phyloP scores from a whole-genome alignment of 2,329 filamentous ascomycete genomes.

The Dactylonectria estremocensis region DNA sequence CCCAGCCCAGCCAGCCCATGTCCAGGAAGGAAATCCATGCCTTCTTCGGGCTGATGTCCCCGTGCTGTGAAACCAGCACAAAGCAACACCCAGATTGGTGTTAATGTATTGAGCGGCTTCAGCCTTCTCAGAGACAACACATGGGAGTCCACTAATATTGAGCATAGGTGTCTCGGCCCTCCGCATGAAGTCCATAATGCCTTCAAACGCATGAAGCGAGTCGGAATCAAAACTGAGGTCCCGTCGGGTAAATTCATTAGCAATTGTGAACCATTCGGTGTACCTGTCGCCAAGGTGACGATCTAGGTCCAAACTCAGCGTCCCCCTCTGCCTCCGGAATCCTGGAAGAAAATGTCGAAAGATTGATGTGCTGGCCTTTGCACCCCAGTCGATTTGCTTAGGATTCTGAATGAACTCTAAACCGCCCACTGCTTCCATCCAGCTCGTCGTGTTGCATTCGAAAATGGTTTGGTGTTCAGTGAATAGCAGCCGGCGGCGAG shows the following conservation, averaged over 20 bases:
- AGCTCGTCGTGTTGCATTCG: neutral
- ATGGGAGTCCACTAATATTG: neutral
- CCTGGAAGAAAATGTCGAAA: neutral
- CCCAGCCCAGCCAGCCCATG: slow-evolving; percentile 8
- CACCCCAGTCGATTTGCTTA: neutral
- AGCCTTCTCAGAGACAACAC: neutral
- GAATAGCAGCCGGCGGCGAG: too few species aligned
- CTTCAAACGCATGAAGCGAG: neutral
- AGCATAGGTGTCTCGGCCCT: neutral
- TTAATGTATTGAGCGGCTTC: neutral
- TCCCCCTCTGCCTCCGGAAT: neutral
- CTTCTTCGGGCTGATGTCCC: neutral
- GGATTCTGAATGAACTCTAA: slow-evolving; percentile 8
- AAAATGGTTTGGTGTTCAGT: neutral
- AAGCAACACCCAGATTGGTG: neutral
- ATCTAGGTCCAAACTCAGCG: neutral
- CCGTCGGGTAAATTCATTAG: neutral
- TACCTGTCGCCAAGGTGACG: neutral
- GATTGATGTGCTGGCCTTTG: neutral
- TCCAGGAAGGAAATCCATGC: neutral
- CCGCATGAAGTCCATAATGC: neutral
- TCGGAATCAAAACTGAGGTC: neutral
- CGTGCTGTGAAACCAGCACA: neutral
- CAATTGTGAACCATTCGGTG: neutral
- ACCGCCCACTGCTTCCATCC: slow-evolving; percentile 2